phyloP scores from a whole-genome alignment of 345 rosid genomes.

The Turnera subulata region DNA sequence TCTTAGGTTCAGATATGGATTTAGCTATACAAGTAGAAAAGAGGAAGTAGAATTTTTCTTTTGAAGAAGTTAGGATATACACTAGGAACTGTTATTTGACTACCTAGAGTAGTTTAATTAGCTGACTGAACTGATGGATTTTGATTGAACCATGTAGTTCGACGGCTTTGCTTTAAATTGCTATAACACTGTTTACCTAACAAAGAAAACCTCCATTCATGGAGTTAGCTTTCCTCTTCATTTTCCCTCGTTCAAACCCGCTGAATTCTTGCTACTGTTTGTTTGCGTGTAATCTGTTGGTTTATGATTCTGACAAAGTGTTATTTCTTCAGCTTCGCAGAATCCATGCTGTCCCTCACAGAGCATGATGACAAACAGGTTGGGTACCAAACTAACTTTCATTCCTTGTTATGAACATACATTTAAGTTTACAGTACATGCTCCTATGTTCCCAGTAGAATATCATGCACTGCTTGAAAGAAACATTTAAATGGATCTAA shows the following conservation, averaged over 20 bases:
- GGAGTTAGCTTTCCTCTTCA: not conserved
- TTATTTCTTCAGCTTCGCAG: conserved; percentile 69
- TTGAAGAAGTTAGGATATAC: too few species aligned
- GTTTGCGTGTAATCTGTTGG: not conserved
- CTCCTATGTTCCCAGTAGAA: too few species aligned
- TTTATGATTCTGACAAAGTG: conserved; percentile 6
- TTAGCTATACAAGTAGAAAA: not conserved
- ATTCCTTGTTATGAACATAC: not conserved
- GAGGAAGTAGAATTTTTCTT: not conserved
- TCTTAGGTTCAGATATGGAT: conserved; percentile 1
- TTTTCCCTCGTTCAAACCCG: not conserved
- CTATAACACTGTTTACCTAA: too few species aligned
- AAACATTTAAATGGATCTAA: too few species aligned
- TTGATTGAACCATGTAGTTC: too few species aligned
- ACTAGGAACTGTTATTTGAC: too few species aligned
- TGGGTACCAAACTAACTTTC: not conserved
- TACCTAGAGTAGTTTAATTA: too few species aligned
- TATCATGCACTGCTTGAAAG: too few species aligned
- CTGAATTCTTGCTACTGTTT: conserved; percentile 1
- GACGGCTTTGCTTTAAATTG: too few species aligned
- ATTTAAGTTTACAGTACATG: too few species aligned
- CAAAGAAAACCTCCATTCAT: not conserved
- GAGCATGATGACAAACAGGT: conserved; percentile 97
- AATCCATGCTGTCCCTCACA: conserved; percentile 82
- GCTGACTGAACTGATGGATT: too few species aligned